Percentiles rank a stretch among this genome's conserved stretches.
These are phyloP conservation scores for Cadophora gregata DNA, from an alignment of 2,329 filamentous ascomycete genomes.

Conservation along the genomic window DNA sequence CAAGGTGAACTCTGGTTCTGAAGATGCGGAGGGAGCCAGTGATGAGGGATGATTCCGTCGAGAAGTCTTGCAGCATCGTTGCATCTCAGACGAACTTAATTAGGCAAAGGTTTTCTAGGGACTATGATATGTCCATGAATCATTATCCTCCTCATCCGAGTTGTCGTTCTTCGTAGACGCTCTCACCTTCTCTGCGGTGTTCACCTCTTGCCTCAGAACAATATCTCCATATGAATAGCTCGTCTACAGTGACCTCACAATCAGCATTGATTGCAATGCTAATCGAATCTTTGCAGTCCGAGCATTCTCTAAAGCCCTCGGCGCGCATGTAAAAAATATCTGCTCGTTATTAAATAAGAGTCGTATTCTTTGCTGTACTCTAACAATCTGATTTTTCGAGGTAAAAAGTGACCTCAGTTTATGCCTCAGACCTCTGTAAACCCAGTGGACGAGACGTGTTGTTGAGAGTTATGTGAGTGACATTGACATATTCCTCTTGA, in stretches of 20 bases:
- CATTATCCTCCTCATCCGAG: not conserved
- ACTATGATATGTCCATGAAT: not conserved
- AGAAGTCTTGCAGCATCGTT: not conserved
- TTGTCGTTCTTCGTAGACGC: not conserved
- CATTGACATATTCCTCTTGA: not conserved
- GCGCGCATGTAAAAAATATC: slow-evolving; percentile 26
- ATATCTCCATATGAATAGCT: slow-evolving; percentile 18
- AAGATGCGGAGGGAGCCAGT: not conserved
- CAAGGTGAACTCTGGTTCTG: not conserved
- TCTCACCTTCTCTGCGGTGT: not conserved
- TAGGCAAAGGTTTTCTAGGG: slow-evolving; percentile 11
- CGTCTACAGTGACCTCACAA: slow-evolving; percentile 23
- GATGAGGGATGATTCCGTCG: not conserved
- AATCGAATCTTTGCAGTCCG: not conserved
- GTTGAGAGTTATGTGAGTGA: not conserved
- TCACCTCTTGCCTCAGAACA: not conserved
- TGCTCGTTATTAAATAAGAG: slow-evolving; percentile 25
- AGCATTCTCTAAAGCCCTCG: not conserved
- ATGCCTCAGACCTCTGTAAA: not conserved
- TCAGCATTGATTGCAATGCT: slow-evolving; percentile 4
- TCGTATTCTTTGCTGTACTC: slow-evolving; percentile 25
- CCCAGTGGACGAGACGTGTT: not conserved
- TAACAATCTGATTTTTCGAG: slow-evolving; percentile 17
- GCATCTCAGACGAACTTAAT: slow-evolving; percentile 9
- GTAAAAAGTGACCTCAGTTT: not conserved